Evolutionary conservation across 2,329 filamentous ascomycete species (phyloP).

Genomic region (Ascocoryne sarcoides): DNA sequence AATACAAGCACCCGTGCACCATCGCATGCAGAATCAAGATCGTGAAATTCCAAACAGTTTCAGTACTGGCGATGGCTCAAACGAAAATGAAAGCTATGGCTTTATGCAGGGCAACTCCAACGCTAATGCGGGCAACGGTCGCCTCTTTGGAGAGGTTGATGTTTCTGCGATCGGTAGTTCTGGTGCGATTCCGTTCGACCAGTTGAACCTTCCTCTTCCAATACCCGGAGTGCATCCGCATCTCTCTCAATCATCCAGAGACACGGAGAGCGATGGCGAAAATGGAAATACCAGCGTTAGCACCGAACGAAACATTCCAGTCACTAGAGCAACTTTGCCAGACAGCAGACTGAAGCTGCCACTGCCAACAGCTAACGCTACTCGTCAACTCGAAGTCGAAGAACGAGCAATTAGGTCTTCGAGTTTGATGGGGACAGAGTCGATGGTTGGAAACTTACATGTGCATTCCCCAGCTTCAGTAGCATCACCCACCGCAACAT

Average conservation of each 20-base stretch:
- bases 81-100: constrained; percentile 13
- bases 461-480: constrained; percentile 26
- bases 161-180: constrained; percentile 25
- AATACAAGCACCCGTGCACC: constrained; percentile 16
- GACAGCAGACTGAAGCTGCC: constrained; percentile 13
- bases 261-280: constrained; percentile 6
- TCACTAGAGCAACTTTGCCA: constrained; percentile 4
- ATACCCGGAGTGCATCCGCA: not conserved
- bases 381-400: constrained; percentile 7
- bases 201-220: constrained; percentile 23
- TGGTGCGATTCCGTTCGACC: constrained; percentile 22
- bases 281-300: not conserved
- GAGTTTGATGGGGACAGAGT: constrained; percentile 27
- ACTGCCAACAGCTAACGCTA: not conserved
- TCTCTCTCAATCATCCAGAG: constrained; percentile 5
- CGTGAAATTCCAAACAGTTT: constrained; percentile 25
- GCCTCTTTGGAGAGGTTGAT: constrained; percentile 28
- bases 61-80: constrained; percentile 14
- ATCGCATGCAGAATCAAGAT: too few species aligned
- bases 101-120: constrained; percentile 6
- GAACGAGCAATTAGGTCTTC: constrained; percentile 16
- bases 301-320: not conserved
- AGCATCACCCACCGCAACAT: constrained; percentile 11
- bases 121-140: constrained; percentile 13
- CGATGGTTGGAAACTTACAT: constrained; percentile 25